These are phyloP conservation scores for Linnemannia hyalina DNA, from an alignment of 192 early-diverging fungal species.

Conservation along the genomic window DNA sequence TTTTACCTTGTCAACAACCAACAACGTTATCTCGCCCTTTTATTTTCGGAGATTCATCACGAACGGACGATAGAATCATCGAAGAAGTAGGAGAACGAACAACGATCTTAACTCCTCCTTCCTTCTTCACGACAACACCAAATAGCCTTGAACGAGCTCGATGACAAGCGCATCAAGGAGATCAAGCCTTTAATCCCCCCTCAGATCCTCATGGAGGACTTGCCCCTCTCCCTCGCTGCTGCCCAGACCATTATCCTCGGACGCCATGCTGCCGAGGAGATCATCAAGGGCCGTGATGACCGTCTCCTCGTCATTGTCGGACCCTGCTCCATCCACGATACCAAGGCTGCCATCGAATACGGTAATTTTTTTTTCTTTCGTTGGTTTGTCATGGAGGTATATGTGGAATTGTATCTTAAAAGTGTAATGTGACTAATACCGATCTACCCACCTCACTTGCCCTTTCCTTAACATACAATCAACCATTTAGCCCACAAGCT, in stretches of 20 bases:
- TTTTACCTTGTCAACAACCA: background rate
- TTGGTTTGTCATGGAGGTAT: background rate
- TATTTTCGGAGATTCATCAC: background rate
- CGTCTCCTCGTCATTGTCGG: constrained; percentile 87
- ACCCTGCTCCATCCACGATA: constrained; percentile 90
- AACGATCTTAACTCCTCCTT: background rate
- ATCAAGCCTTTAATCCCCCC: constrained; percentile 90
- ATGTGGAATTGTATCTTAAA: background rate
- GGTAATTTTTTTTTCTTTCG: constrained; percentile 42
- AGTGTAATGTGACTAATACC: constrained; percentile 7
- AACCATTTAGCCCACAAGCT: constrained; percentile 64
- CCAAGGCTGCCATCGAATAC: constrained; percentile 84
- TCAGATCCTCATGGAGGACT: constrained; percentile 93
- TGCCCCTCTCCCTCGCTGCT: constrained; percentile 81
- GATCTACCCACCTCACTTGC: background rate
- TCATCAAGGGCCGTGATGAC: constrained; percentile 82
- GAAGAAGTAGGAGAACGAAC: background rate
- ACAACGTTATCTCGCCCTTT: background rate
- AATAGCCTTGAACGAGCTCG: constrained; percentile 90
- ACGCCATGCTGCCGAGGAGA: constrained; percentile 71
- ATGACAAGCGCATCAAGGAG: constrained; percentile 88
- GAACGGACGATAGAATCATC: background rate
- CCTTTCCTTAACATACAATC: background rate
- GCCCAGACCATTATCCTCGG: constrained; percentile 80
- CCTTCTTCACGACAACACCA: background rate